phyloP scores from a whole-genome alignment of 164 flowering plant species.

The Aristolochia californica region DNA sequence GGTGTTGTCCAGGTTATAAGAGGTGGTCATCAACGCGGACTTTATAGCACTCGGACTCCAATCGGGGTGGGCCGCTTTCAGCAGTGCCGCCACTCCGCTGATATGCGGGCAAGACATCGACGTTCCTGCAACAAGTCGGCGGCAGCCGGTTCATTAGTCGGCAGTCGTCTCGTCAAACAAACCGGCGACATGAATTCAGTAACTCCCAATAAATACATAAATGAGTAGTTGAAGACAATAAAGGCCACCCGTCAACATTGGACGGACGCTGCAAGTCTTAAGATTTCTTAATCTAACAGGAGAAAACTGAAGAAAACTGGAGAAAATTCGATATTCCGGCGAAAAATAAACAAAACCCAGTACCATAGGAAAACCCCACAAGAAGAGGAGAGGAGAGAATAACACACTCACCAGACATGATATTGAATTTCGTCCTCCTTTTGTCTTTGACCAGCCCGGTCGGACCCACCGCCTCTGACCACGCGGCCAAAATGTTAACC shows the following conservation, averaged over 20 bases:
- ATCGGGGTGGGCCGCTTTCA: conserved; percentile 74
- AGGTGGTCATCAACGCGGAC: conserved; percentile 88
- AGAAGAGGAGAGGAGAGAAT: too few relatives aligned
- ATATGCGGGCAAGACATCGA: conserved; percentile 96
- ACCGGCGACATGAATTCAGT: neutral
- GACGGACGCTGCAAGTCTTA: too few relatives aligned
- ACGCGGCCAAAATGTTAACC: conserved; percentile 78
- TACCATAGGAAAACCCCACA: too few relatives aligned
- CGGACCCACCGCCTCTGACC: conserved; percentile 65
- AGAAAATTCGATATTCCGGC: too few relatives aligned
- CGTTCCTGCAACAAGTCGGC: conserved; percentile 55
- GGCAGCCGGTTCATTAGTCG: too few relatives aligned
- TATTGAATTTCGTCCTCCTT: conserved; percentile 58
- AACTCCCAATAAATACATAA: neutral
- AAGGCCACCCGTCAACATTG: too few relatives aligned
- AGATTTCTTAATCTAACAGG: too few relatives aligned
- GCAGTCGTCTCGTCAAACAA: too few relatives aligned
- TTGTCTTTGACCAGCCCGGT: conserved; percentile 46
- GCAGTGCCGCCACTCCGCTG: conserved; percentile 69
- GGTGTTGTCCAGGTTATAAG: conserved; percentile 64
- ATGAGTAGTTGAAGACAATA: neutral
- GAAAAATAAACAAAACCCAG: too few relatives aligned
- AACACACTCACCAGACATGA: conserved; percentile 55
- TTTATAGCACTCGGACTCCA: conserved; percentile 93
- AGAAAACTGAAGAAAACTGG: too few relatives aligned